Evolutionary conservation across 495 filamentous ascomycete species (phyloP), one percentile per base, ranked within the genome.

Genomic region (Penicillium subrubescens): DNA sequence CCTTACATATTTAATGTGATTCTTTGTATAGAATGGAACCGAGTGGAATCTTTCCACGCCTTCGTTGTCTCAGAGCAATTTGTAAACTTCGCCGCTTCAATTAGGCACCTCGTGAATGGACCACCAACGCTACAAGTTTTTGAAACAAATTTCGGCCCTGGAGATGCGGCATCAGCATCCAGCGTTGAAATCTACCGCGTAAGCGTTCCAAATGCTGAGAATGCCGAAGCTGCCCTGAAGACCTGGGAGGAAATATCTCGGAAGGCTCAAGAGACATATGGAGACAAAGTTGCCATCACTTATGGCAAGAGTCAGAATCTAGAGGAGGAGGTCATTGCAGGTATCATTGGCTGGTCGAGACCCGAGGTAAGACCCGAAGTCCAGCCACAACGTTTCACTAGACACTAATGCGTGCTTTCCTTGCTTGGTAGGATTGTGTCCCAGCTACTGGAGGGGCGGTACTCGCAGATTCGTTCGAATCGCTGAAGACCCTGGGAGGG

Each of bases 281-380:
- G 35, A 44, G 10, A 19, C 5, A 17, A 48, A 37, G 31, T 31
- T 25, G 3, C 34, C 14, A 21, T 61, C 11, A 17, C 58, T 14
- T 61, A 51, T 17, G 63, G 63, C 7, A 60, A 57, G 15, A 65
- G 63, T 37, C 55, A 37, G 52, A 65, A 61, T 27, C 52, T 61
- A 14, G 52, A 60, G 1, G 33, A 46, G 11, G 29, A 57, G 33
- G 17, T 61, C 1, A 31, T 61, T 23, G 52, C 51, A 8, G 66
- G 61, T 0, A 58, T 68, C 7, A 53, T 68, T 8, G 66, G 61
- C 39, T 68, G 66, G 66, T 17, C 14, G n/a, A 50, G 35, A 8
- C 15, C 21, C 1, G 55, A 63, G 50, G 63, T 69, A 63, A 58
- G 57, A 17, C 11, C 8, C 12, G 44, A 11, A 3, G 10, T 48